Evolutionary conservation across 164 flowering plant species (phyloP).

Genomic region (Litsea cubeba): DNA sequence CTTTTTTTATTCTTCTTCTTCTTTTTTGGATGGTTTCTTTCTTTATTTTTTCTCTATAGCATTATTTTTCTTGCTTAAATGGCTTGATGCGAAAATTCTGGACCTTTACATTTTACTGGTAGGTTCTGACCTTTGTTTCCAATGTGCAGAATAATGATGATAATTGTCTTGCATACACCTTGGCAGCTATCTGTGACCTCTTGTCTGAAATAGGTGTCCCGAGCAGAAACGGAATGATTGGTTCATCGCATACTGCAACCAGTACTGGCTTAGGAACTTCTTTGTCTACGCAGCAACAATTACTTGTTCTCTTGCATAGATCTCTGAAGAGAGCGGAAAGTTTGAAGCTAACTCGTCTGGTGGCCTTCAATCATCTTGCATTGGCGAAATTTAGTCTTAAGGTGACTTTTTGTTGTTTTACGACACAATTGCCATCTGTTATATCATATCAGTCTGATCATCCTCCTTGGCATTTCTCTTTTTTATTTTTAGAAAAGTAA

Average conservation of each 20-base stretch:
- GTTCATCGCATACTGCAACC: constrained; percentile 55
- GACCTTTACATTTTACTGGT: background rate
- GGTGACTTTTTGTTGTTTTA: constrained; percentile 26
- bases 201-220: constrained; percentile 75
- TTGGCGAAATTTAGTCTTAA: constrained; percentile 80
- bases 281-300: constrained; percentile 69
- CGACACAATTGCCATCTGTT: too few relatives aligned
- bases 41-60: background rate
- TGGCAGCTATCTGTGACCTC: constrained; percentile 80
- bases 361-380: constrained; percentile 83
- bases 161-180: constrained; percentile 78
- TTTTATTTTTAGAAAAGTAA: too few relatives aligned
- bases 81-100: background rate
- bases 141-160: constrained; percentile 80
- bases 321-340: constrained; percentile 82
- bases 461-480: too few relatives aligned
- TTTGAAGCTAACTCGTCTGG: constrained; percentile 65
- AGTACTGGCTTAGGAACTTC: constrained; percentile 46
- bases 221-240: constrained; percentile 58
- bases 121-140: background rate
- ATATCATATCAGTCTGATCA: too few relatives aligned
- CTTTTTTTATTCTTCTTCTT: background rate
- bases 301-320: constrained; percentile 69
- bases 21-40: background rate
- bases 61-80: too few relatives aligned